Evolutionary conservation across 1,284 basidiomycete genomes (phyloP).

Genomic region (Moesziomyces sp.): DNA sequence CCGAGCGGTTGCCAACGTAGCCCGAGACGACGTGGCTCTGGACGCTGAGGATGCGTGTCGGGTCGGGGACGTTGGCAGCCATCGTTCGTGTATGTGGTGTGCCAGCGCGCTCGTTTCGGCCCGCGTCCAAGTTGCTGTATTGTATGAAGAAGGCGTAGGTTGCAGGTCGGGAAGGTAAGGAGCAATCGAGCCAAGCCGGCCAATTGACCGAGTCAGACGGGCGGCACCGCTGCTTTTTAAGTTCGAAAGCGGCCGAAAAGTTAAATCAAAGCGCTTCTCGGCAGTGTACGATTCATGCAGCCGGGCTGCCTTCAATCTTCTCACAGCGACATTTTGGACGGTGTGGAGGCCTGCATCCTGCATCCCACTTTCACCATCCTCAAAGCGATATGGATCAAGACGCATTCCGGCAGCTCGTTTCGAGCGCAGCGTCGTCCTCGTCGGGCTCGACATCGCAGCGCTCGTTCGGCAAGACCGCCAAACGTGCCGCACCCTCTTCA

Average conservation of each 20-base stretch:
- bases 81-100: constrained; percentile 7
- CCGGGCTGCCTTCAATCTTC: neutral
- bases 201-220: constrained; percentile 31
- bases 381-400: constrained; percentile 50
- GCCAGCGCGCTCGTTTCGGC: neutral
- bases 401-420: constrained; percentile 55
- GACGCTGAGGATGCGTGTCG: constrained; percentile 71
- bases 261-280: neutral
- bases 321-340: neutral
- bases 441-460: constrained; percentile 6
- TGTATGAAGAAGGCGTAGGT: neutral
- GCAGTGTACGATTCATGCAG: neutral
- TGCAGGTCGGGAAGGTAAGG: neutral
- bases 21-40: constrained; percentile 95
- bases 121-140: neutral
- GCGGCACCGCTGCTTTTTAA: neutral
- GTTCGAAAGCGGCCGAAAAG: neutral
- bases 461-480: constrained; percentile 21
- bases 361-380: neutral
- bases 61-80: constrained; percentile 50
- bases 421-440: constrained; percentile 14
- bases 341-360: constrained; percentile 2
- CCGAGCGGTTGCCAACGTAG: constrained; percentile 87
- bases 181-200: constrained; percentile 9
- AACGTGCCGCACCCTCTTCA: constrained; percentile 1